phyloP scores from a whole-genome alignment of 441 rosid genomes.

The Brassica balearica region DNA sequence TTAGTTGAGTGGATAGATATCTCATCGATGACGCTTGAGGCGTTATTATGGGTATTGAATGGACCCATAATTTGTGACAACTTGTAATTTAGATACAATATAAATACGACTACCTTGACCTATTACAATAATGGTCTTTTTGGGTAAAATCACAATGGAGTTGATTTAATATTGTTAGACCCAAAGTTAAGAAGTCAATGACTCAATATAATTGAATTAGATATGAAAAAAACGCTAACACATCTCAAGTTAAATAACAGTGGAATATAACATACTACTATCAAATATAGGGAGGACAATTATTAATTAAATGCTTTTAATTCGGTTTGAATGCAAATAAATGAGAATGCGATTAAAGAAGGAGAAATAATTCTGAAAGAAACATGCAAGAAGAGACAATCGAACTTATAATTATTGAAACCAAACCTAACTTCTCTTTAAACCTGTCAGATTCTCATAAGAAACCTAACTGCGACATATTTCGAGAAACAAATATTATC shows the following conservation, averaged over 20 bases:
- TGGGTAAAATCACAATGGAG: not conserved
- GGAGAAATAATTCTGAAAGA: not conserved
- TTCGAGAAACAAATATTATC: slow-evolving; percentile 17
- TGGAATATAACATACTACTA: not conserved
- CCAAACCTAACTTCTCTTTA: slow-evolving; percentile 11
- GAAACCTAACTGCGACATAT: slow-evolving; percentile 21
- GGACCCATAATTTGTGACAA: slow-evolving; percentile 15
- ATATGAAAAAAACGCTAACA: not conserved
- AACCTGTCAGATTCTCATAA: slow-evolving; percentile 28
- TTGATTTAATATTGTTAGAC: not conserved
- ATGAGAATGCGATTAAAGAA: not conserved
- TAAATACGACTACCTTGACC: slow-evolving; percentile 11
- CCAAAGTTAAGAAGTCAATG: not conserved
- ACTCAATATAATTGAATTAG: not conserved
- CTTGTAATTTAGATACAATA: not conserved
- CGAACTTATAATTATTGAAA: not conserved
- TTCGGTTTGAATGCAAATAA: not conserved
- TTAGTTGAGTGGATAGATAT: slow-evolving; percentile 35
- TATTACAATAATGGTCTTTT: not conserved
- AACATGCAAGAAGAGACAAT: not conserved
- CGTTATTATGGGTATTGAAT: slow-evolving; percentile 11
- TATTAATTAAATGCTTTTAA: no score
- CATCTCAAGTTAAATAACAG: not conserved
- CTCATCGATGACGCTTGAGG: slow-evolving; percentile 34
- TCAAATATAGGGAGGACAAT: not conserved